Evolutionary conservation across 2,329 filamentous ascomycete genomes (phyloP).

Genomic region (Acrocalymma vagum): DNA sequence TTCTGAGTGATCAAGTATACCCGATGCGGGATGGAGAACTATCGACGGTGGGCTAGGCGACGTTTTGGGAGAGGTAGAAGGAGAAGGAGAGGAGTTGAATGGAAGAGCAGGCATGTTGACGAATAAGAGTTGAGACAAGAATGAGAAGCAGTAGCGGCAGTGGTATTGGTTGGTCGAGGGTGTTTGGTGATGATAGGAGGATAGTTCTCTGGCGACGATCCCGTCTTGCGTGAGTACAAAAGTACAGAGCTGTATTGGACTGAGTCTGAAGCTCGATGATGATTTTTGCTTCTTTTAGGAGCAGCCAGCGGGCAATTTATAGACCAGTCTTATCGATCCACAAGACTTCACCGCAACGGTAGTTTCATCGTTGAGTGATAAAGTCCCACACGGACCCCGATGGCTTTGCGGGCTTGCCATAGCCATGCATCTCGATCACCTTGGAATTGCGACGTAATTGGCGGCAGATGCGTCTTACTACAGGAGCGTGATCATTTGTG

Average conservation of each 20-base stretch:
- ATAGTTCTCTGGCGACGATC: slow-evolving; percentile 43
- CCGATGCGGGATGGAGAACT: slow-evolving; percentile 49
- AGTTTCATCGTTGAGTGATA: too few relatives aligned
- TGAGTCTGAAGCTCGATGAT: slow-evolving; percentile 32
- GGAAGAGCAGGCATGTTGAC: slow-evolving; percentile 49
- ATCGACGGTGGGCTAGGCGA: slow-evolving; percentile 44
- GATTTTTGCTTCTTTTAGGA: slow-evolving; percentile 33
- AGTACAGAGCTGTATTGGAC: slow-evolving; percentile 26
- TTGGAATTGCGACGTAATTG: slow-evolving; percentile 34
- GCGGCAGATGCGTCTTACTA: slow-evolving; percentile 35
- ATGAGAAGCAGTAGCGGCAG: slow-evolving; percentile 4
- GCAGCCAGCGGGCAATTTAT: slow-evolving; percentile 40
- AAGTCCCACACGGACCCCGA: slow-evolving; percentile 34
- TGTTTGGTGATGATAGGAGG: slow-evolving; percentile 35
- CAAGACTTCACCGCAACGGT: slow-evolving; percentile 42
- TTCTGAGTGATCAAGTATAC: slow-evolving; percentile 50
- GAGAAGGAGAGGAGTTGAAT: slow-evolving; percentile 45
- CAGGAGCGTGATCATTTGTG: slow-evolving; percentile 29
- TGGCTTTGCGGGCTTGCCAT: slow-evolving; percentile 22
- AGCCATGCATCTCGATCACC: slow-evolving; percentile 41
- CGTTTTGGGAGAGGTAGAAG: slow-evolving; percentile 42
- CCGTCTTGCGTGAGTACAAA: slow-evolving; percentile 28
- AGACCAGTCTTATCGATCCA: slow-evolving; percentile 31
- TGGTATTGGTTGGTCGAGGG: slow-evolving; percentile 15
- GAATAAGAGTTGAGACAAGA: slow-evolving; percentile 11